phyloP scores from a whole-genome alignment of 2,329 filamentous ascomycete species.

The Lomentospora prolificans region DNA sequence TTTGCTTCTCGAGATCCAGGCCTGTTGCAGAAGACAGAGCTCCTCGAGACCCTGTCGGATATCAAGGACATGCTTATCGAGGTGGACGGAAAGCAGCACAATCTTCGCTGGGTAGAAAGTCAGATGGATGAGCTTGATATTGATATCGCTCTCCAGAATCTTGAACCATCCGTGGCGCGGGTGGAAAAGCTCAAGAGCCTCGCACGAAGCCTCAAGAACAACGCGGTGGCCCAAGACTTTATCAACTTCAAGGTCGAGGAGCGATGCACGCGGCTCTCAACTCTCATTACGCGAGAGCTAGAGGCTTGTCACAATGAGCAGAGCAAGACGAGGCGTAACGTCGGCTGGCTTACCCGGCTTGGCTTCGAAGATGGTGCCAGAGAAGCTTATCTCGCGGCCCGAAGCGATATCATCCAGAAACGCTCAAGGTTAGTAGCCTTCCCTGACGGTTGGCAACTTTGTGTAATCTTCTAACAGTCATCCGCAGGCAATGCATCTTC shows the following conservation, averaged over 20 bases:
- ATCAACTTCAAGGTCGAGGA: conserved; percentile 88
- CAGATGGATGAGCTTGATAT: conserved; percentile 96
- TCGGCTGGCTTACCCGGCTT: conserved; percentile 74
- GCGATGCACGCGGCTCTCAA: conserved; percentile 66
- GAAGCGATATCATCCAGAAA: conserved; percentile 69
- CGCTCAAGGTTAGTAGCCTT: conserved; percentile 70
- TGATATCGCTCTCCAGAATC: conserved; percentile 81
- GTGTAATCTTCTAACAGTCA: neutral
- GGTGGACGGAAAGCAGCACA: conserved; percentile 92
- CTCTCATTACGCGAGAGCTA: conserved; percentile 66
- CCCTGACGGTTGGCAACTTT: too few species aligned
- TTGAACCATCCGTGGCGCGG: conserved; percentile 72
- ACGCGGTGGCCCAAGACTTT: conserved; percentile 79
- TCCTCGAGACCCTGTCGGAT: conserved; percentile 68
- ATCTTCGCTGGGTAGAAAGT: conserved; percentile 87
- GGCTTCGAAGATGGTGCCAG: conserved; percentile 86
- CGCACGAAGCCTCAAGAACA: conserved; percentile 72
- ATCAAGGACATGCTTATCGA: conserved; percentile 87
- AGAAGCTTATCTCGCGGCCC: conserved; percentile 74
- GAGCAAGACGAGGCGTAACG: conserved; percentile 68
- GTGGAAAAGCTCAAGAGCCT: conserved; percentile 80
- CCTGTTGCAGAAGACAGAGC: conserved; percentile 66
- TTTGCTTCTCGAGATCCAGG: conserved; percentile 70
- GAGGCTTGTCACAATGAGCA: conserved; percentile 68
- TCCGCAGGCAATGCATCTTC: conserved; percentile 78